Conservation (phyloP, 2,329 filamentous ascomycete genomes). For the Xylaria hypoxylon region DNA sequence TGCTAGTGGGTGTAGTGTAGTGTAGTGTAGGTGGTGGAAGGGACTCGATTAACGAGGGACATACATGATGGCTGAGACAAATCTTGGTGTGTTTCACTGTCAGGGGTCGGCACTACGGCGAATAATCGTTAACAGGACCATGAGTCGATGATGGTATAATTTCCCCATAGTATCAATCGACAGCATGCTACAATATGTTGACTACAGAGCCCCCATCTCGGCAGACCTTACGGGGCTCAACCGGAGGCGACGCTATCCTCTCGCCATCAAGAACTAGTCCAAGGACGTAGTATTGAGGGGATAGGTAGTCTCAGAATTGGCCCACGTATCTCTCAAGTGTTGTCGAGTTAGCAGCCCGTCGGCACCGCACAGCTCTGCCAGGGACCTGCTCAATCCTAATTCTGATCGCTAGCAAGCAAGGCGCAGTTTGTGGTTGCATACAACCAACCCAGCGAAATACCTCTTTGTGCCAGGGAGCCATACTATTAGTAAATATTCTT, state of each 20-base stretch:
- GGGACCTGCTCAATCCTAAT: constrained; percentile 15
- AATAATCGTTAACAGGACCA: constrained; percentile 11
- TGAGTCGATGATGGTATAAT: neutral
- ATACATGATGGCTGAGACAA: constrained; percentile 31
- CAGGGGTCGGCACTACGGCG: constrained; percentile 23
- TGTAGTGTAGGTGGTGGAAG: constrained; percentile 11
- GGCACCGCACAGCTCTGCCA: constrained; percentile 19
- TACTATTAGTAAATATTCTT: constrained; percentile 12
- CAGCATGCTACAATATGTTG: constrained; percentile 20
- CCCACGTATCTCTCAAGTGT: constrained; percentile 11
- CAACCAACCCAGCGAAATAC: constrained; percentile 11
- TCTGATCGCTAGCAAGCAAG: constrained; percentile 31
- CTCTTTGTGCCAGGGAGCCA: neutral
- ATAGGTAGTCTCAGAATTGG: constrained; percentile 25
- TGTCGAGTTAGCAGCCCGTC: constrained; percentile 26
- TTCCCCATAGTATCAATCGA: constrained; percentile 16
- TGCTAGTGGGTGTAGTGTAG: constrained; percentile 11
- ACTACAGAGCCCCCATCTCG: constrained; percentile 31
- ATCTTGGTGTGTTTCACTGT: constrained; percentile 30
- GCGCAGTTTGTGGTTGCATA: constrained; percentile 32
- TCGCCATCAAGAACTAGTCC: constrained; percentile 22
- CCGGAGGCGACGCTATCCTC: constrained; percentile 8
- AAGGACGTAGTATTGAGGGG: constrained; percentile 16
- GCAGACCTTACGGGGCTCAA: constrained; percentile 11
- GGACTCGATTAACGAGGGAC: constrained; percentile 22